phyloP scores from a whole-genome alignment of 495 filamentous ascomycete species.

The Aspergillus diversus region DNA sequence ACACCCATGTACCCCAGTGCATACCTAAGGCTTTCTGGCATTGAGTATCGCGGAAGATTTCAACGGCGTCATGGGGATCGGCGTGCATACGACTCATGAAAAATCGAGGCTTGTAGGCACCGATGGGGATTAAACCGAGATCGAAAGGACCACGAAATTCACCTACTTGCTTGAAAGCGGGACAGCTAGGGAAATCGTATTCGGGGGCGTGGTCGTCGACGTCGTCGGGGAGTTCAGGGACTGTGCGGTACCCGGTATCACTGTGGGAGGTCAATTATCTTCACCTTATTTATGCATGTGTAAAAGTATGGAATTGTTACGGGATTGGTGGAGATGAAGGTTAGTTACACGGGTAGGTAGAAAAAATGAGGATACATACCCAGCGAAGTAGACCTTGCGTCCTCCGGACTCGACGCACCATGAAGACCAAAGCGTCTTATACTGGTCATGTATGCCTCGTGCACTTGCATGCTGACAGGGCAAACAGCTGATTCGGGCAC shows the following conservation, averaged over 20 bases:
- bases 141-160: slow-evolving; percentile 84
- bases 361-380: slow-evolving; percentile 32
- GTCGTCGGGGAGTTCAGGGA: slow-evolving; percentile 67
- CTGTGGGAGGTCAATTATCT: slow-evolving; percentile 18
- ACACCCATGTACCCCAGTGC: slow-evolving; percentile 92
- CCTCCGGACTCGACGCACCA: slow-evolving; percentile 80
- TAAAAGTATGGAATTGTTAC: no score
- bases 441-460: slow-evolving; percentile 67
- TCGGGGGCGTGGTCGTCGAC: slow-evolving; percentile 75
- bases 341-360: neutral
- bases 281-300: neutral
- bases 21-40: slow-evolving; percentile 86
- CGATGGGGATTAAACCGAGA: slow-evolving; percentile 92
- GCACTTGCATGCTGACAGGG: slow-evolving; percentile 86
- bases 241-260: slow-evolving; percentile 82
- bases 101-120: slow-evolving; percentile 82
- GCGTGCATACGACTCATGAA: slow-evolving; percentile 82
- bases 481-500: slow-evolving; percentile 76
- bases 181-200: slow-evolving; percentile 74
- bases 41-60: slow-evolving; percentile 86
- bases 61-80: slow-evolving; percentile 84
- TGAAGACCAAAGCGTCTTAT: slow-evolving; percentile 81
- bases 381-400: slow-evolving; percentile 49
- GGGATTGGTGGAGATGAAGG: no score
- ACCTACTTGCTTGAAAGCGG: slow-evolving; percentile 87